Evolutionary conservation across 1,284 basidiomycete genomes (phyloP).

Genomic region (Trichosporon sp.): DNA sequence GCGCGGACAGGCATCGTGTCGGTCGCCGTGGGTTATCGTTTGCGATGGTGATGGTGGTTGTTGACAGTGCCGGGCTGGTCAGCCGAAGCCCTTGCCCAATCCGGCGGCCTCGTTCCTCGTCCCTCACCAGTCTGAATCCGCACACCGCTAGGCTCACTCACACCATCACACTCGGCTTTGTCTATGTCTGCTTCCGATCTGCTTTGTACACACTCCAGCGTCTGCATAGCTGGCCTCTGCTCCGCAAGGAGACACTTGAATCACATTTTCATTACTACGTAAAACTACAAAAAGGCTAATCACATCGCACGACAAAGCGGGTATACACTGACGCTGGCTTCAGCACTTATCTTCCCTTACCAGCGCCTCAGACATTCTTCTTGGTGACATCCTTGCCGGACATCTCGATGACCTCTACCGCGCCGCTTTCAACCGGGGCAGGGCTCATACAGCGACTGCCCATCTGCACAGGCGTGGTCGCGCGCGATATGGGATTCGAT

Average conservation of each 20-base stretch:
- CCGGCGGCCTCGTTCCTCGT: not conserved
- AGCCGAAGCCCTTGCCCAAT: not conserved
- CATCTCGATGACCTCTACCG: not conserved
- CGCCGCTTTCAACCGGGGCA: not conserved
- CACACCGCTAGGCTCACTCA: not conserved
- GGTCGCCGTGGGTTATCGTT: constrained; percentile 11
- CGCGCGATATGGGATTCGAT: not conserved
- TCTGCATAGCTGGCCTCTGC: not conserved
- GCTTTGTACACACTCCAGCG: not conserved
- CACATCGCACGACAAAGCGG: not conserved
- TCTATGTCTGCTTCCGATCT: not conserved
- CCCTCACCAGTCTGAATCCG: not conserved
- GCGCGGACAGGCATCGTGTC: constrained; percentile 7
- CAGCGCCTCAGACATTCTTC: not conserved
- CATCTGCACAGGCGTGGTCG: not conserved
- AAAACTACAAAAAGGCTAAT: not conserved
- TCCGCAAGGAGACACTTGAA: not conserved
- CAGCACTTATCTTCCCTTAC: too few species aligned
- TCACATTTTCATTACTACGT: not conserved
- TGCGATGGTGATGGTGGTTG: not conserved
- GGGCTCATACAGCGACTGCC: not conserved
- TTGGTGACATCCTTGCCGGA: not conserved
- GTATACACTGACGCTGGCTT: too few species aligned
- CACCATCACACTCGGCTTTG: not conserved
- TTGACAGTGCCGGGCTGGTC: not conserved